Base-by-base conservation (phyloP, 2,329 filamentous ascomycete genomes). In the Aspergillus sp. region DNA sequence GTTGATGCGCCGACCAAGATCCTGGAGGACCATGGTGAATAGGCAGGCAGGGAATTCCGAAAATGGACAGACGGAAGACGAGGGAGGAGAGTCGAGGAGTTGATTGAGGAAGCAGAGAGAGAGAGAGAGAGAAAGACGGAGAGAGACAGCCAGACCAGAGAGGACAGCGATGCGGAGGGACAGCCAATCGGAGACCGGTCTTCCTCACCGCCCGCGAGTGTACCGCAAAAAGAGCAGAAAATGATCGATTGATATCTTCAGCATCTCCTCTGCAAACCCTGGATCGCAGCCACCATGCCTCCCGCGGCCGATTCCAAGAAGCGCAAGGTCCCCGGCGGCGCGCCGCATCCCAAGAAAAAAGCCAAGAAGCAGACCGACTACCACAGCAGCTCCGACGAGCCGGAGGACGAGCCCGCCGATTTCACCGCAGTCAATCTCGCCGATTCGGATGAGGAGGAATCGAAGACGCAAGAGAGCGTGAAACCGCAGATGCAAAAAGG, bases 1-100 rank as follows among this genome's bases (percentile, higher is more conserved):
- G 68, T 95, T 96, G 64, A 98, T 96, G 68, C 91, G 91, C 72
- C 89, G 86, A 51, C 91, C 91, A 39, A 98, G 77, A 75, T 98
- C 91, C 78, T 94, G 88, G 57, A 98, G 82, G 74, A 98, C 91
- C 91, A 98, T 98, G 58, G 53, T 59, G 53, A 37, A 16, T 28
- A 36, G 13, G 30, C 37, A 33, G 31, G 27, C 25, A 37, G 28
- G 28, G 33, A 36, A 34, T 32, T n/a, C n/a, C n/a, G n/a, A n/a
- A n/a, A n/a, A n/a, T n/a, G n/a, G n/a, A n/a, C 25, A 39, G 15
- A 13, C 25, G 12, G 13, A 7, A n/a, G 7, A 11, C 8, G 10
- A n/a, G 6, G 10, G 25, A 26, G 10, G 13, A 26, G 13, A n/a
- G 25, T 26, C 25, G 8, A 14, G 13, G 13, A n/a, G 11, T 8